These are phyloP conservation scores for Entrophospora sp. DNA, from an alignment of 192 early-diverging fungal genomes.

Conservation along the genomic window DNA sequence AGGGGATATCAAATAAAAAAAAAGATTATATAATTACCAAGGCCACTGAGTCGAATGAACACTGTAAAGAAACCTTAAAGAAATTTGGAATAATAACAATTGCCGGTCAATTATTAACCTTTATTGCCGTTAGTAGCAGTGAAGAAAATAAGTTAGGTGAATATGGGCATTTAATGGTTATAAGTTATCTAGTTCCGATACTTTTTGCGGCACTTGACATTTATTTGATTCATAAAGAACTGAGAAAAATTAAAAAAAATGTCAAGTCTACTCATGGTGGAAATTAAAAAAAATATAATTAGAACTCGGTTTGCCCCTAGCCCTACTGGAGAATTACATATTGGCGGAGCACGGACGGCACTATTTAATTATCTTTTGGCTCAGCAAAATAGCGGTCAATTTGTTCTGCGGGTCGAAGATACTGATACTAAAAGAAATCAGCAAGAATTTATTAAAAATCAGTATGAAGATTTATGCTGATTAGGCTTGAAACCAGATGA, in stretches of 20 bases:
- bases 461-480: neutral
- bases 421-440: conserved; percentile 56
- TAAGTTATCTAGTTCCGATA: conserved; percentile 1
- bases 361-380: conserved; percentile 84
- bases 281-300: neutral
- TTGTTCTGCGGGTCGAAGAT: conserved; percentile 87
- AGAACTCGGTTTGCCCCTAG: conserved; percentile 77
- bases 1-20: neutral
- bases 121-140: neutral
- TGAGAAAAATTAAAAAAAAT: neutral
- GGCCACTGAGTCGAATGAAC: neutral
- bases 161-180: neutral
- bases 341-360: conserved; percentile 87
- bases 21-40: conserved; percentile 10
- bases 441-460: neutral
- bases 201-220: neutral
- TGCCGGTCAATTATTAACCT: neutral
- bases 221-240: neutral
- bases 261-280: neutral
- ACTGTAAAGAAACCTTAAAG: conserved; percentile 15
- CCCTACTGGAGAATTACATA: conserved; percentile 85
- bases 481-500: conserved; percentile 7
- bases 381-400: conserved; percentile 52
- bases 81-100: conserved; percentile 14
- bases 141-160: neutral